Percentiles rank a stretch among this genome's conserved stretches.
These are phyloP conservation scores for Cephalotrichum gorgonifer DNA, from an alignment of 2,329 filamentous ascomycete species.

Conservation along the genomic window DNA sequence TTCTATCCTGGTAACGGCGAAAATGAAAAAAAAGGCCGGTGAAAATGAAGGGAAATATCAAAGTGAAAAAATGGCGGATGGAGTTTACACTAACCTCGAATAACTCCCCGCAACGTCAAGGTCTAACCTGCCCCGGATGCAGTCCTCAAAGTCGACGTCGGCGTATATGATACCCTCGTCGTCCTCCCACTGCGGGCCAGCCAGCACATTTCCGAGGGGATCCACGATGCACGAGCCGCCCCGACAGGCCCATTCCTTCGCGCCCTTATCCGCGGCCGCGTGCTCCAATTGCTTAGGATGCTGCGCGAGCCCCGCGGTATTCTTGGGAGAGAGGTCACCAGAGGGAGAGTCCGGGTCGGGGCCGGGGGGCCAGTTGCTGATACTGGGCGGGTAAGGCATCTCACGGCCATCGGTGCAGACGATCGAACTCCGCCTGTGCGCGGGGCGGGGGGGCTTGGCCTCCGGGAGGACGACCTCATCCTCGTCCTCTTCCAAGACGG, in stretches of 20 bases:
- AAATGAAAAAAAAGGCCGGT: too few species aligned
- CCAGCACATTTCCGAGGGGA: conserved; percentile 69
- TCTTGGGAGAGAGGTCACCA: not conserved
- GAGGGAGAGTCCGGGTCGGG: conserved; percentile 6
- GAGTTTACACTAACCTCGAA: conserved; percentile 47
- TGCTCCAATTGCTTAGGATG: not conserved
- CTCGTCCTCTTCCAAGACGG: not conserved
- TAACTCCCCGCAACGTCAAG: conserved; percentile 80
- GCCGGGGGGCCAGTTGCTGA: not conserved
- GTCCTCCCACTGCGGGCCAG: conserved; percentile 78
- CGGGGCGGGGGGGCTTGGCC: not conserved
- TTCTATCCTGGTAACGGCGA: too few species aligned
- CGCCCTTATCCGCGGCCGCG: not conserved
- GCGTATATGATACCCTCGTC: conserved; percentile 54
- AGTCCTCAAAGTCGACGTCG: conserved; percentile 82
- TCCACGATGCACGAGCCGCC: conserved; percentile 78
- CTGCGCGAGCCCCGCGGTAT: not conserved
- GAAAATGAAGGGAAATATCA: too few species aligned
- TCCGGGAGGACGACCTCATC: not conserved
- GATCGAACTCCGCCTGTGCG: conserved; percentile 26
- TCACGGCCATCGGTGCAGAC: conserved; percentile 36
- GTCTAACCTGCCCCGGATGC: conserved; percentile 69
- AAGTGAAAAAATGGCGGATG: not conserved
- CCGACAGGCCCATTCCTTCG: conserved; percentile 43
- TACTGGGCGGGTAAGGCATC: conserved; percentile 25